Evolutionary conservation across 768 basidiomycete genomes (phyloP), one percentile per base, ranked within the genome.

Genomic region (Suillus americanus): DNA sequence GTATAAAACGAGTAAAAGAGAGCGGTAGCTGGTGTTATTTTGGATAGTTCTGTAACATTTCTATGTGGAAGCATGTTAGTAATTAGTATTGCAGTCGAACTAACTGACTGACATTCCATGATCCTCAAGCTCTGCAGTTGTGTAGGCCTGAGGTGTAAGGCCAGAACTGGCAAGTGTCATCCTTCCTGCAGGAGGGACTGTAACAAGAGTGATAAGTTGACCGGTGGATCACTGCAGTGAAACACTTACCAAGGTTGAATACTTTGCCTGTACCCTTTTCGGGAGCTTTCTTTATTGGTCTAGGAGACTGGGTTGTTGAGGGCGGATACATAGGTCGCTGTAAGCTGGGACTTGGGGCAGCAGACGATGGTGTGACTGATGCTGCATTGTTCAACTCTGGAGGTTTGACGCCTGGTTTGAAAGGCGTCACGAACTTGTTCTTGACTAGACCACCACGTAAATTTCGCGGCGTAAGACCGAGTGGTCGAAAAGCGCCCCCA

Each of bases 1-100:
- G 80, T 79, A 68, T 84, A 78, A 70, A 91, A 91, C 30, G 82
- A 74, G 68, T 90, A 91, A 71, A 85, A 87, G 30, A 79, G 68
- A 0, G 89, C 89, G 38, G 81, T 78, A 8, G 76, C 71, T 1
- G 84, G 87, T 1, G 83, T 85, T 51, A 91, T 84, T 69, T 85
- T 83, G 28, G 71, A 71, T 2, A 91, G 78, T 65, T 85, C 86
- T 35, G 74, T 66, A 20, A 81, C 64, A 68, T 85, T 81, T 66
- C 89, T 90, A 68, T 6, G 65, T 35, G 10, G 48, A 59, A 33
- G 35, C 33, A n/a, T 55, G 50, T 62, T 54, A 70, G 40, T 43
- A 46, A 61, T 35, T 41, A 46, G 55, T 20, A 60, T 12, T 3
- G 45, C 40, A 3, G 14, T 23, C 28, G 35, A 64, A 69, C 30